Evolutionary conservation across 192 early-diverging fungal species (phyloP).

Genomic region (Coemansia sp.): DNA sequence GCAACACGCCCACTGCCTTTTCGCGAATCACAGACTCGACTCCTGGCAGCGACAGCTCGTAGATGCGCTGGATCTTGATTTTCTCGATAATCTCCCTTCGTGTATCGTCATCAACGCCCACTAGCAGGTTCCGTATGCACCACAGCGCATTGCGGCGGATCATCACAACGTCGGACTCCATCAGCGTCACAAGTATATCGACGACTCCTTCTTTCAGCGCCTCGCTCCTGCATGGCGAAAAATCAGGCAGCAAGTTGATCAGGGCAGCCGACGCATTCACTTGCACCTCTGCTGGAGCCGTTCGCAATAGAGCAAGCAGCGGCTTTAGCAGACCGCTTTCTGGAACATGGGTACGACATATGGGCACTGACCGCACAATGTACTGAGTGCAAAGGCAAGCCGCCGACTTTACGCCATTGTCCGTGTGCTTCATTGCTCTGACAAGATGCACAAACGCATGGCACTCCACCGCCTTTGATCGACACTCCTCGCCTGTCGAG

Average conservation of each 20-base stretch:
- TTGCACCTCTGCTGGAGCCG: slow-evolving; percentile 27
- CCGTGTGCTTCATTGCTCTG: slow-evolving; percentile 34
- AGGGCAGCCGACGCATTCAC: slow-evolving; percentile 42
- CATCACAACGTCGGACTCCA: slow-evolving; percentile 13
- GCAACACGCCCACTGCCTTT: slow-evolving; percentile 39
- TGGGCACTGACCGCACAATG: slow-evolving; percentile 50
- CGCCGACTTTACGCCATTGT: slow-evolving; percentile 35
- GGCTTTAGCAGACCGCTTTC: slow-evolving; percentile 47
- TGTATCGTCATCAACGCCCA: slow-evolving; percentile 36
- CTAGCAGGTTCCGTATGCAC: slow-evolving; percentile 44
- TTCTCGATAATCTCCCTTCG: slow-evolving; percentile 25
- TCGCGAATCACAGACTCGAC: slow-evolving; percentile 29
- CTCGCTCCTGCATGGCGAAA: slow-evolving; percentile 41
- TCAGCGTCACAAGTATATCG: slow-evolving; percentile 24
- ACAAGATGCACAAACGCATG: slow-evolving; percentile 32
- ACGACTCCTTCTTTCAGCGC: slow-evolving; percentile 44
- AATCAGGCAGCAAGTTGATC: slow-evolving; percentile 44
- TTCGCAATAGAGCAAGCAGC: slow-evolving; percentile 26
- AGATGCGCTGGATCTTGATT: slow-evolving; percentile 27
- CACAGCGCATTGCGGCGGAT: slow-evolving; percentile 49
- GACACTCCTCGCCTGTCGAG: slow-evolving; percentile 48
- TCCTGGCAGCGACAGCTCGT: slow-evolving; percentile 14
- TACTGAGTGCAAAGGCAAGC: slow-evolving; percentile 52
- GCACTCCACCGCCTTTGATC: slow-evolving; percentile 32
- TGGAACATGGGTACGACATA: slow-evolving; percentile 52